phyloP scores from a whole-genome alignment of 352 stramenopile species.

The Pythium insidiosum region DNA sequence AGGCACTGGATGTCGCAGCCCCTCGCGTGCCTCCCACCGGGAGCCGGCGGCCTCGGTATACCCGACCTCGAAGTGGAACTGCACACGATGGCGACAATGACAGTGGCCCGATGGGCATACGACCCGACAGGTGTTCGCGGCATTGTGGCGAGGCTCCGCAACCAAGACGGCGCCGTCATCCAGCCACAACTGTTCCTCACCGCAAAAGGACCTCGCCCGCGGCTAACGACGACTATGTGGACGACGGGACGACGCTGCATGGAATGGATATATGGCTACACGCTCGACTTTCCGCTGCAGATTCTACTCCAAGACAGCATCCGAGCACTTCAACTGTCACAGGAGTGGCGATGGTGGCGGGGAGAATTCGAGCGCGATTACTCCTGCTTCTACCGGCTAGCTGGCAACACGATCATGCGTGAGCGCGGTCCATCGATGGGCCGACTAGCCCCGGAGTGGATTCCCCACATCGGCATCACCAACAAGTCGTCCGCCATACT shows the following conservation, averaged over 20 bases:
- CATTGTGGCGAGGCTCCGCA: background rate
- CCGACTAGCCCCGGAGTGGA: background rate
- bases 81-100: background rate
- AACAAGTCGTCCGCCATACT: background rate
- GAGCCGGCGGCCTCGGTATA: background rate
- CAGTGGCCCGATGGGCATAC: constrained; percentile 4
- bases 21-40: background rate
- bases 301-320: no score
- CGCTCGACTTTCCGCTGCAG: no score
- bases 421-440: background rate
- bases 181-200: background rate
- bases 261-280: background rate
- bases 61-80: constrained; percentile 1
- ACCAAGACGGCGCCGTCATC: background rate
- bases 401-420: no score
- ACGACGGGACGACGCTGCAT: background rate
- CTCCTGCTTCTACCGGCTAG: no score
- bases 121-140: background rate
- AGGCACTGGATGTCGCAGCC: constrained; percentile 1
- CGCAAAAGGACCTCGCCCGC: background rate
- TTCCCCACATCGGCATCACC: background rate
- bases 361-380: no score
- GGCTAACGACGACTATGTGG: background rate
- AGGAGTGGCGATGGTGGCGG: no score
- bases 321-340: no score